Evolutionary conservation across 495 filamentous ascomycete genomes (phyloP).

Genomic region (Cryomyces minteri): DNA sequence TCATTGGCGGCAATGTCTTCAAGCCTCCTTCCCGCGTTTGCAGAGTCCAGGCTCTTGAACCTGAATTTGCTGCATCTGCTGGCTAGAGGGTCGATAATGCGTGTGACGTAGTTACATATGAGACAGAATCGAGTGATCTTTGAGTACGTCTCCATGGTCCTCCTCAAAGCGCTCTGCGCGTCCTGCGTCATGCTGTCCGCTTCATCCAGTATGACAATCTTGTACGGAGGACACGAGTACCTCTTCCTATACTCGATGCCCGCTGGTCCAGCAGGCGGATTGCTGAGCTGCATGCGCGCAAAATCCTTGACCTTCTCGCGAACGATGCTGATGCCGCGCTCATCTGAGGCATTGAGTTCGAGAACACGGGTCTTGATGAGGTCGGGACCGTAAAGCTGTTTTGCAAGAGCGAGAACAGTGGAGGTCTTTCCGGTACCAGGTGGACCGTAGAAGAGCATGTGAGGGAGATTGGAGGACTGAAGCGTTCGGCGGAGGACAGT

Average conservation of each 20-base stretch:
- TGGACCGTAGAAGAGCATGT: conserved; percentile 99
- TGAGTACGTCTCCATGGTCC: conserved; percentile 96
- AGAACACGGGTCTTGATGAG: conserved; percentile 87
- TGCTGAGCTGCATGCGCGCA: conserved; percentile 80
- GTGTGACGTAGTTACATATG: conserved; percentile 95
- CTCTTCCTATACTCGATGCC: conserved; percentile 41
- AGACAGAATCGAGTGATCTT: conserved; percentile 94
- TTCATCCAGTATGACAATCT: conserved; percentile 95
- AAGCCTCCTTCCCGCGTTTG: conserved; percentile 53
- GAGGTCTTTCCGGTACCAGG: conserved; percentile 98
- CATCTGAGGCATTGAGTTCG: conserved; percentile 96
- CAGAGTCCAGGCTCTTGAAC: conserved; percentile 87
- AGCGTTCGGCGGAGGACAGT: conserved; percentile 80
- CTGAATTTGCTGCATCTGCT: conserved; percentile 90
- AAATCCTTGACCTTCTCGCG: conserved; percentile 99
- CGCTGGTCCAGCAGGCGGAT: conserved; percentile 38
- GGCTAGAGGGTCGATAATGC: conserved; percentile 93
- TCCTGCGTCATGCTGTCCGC: conserved; percentile 99
- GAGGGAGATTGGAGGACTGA: conserved; percentile 89
- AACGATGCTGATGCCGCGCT: conserved; percentile 92
- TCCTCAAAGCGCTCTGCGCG: conserved; percentile 75
- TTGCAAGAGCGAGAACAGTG: conserved; percentile 87
- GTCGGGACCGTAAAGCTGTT: conserved; percentile 92
- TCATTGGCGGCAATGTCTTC: conserved; percentile 67
- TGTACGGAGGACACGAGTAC: conserved; percentile 94